phyloP scores from a whole-genome alignment of 371 early-diverging fungal genomes.

The Mortierella sp. region DNA sequence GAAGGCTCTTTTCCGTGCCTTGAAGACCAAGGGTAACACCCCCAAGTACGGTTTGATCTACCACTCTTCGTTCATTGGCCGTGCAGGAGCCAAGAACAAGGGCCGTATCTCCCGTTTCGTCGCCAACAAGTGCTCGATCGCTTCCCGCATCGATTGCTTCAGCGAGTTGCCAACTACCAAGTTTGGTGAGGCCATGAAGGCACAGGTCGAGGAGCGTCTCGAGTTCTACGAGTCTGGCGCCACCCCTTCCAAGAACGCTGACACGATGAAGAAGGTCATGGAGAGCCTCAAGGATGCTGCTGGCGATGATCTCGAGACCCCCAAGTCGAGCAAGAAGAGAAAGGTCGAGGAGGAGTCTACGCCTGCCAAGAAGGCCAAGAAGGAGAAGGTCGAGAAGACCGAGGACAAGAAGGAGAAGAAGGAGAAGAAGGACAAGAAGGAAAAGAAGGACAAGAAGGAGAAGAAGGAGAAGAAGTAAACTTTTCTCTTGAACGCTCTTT shows the following conservation, averaged over 20 bases:
- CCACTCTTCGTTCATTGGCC: conserved; percentile 96
- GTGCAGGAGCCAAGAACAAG: conserved; percentile 97
- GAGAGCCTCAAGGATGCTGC: conserved; percentile 76
- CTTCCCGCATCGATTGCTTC: conserved; percentile 98
- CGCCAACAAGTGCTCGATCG: conserved; percentile 99
- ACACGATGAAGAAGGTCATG: conserved; percentile 93
- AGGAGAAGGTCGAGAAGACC: conserved; percentile 61
- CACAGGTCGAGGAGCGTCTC: conserved; percentile 97
- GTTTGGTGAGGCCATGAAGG: conserved; percentile 96
- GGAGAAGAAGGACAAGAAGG: conserved; percentile 64
- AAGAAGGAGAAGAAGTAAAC: conserved; percentile 35
- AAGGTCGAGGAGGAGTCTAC: conserved; percentile 51
- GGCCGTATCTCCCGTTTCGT: conserved; percentile 98
- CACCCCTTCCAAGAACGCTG: conserved; percentile 92
- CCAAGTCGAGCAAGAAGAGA: conserved; percentile 46
- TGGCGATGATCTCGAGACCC: conserved; percentile 63
- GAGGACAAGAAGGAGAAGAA: conserved; percentile 56
- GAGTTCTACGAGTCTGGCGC: conserved; percentile 93
- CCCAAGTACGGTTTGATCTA: conserved; percentile 99
- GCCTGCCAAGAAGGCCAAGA: conserved; percentile 60
- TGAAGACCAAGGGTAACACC: conserved; percentile 98
- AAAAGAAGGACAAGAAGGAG: conserved; percentile 60
- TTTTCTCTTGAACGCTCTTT: neutral
- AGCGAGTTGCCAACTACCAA: conserved; percentile 86
- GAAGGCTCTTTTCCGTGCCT: conserved; percentile 97